Evolutionary conservation across 495 filamentous ascomycete species (phyloP).

Genomic region (Daldinia grandis): DNA sequence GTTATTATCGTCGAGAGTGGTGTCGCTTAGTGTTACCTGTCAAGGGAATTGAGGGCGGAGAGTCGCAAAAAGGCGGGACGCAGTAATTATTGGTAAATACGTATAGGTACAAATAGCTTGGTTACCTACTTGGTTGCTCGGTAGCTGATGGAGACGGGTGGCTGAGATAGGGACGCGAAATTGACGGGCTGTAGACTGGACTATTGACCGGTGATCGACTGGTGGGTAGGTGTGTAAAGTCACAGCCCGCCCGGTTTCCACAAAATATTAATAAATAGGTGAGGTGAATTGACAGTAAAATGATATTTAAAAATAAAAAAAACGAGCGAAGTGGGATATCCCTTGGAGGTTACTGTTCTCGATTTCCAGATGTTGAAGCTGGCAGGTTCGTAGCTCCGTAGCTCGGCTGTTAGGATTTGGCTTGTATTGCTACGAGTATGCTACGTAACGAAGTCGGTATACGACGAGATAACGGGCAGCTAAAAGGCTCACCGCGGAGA

Average conservation of each 20-base stretch:
- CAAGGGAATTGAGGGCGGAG: conserved; percentile 22
- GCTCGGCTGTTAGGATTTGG: conserved; percentile 11
- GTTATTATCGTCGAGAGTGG: background rate
- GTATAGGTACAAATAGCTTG: background rate
- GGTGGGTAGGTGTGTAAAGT: conserved; percentile 18
- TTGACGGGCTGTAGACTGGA: background rate
- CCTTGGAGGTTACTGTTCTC: background rate
- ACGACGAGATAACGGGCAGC: conserved; percentile 7
- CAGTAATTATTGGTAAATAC: conserved; percentile 26
- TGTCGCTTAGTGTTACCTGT: conserved; percentile 13
- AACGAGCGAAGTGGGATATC: background rate
- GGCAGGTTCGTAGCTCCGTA: conserved; percentile 16
- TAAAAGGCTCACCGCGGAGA: conserved; percentile 11
- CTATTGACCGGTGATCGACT: background rate
- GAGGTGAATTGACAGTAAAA: conserved; percentile 9
- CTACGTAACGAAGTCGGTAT: conserved; percentile 9
- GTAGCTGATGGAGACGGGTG: conserved; percentile 35
- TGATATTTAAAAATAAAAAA: background rate
- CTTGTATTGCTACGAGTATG: background rate
- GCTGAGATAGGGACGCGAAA: conserved; percentile 35
- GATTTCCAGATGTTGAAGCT: conserved; percentile 23
- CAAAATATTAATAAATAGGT: conserved; percentile 9
- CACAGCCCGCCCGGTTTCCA: conserved; percentile 22
- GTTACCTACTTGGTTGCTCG: background rate
- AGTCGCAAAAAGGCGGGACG: conserved; percentile 27